Conservation (phyloP, 768 basidiomycete genomes). For the Phanerodontia chrysosporium region DNA sequence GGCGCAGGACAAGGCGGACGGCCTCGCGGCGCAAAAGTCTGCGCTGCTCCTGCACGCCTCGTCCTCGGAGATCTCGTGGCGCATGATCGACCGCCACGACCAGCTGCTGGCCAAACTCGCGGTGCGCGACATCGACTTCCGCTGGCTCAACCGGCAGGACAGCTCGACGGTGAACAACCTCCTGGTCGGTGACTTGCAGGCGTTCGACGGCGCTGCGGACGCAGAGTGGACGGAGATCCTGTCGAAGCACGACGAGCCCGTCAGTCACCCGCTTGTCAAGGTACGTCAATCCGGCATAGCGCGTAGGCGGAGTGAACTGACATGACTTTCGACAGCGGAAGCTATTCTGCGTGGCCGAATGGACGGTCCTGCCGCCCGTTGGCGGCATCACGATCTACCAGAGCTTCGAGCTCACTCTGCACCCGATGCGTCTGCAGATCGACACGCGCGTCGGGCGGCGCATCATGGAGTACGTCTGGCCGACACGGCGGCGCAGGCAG, state of each 20-base stretch:
- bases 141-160: conserved; percentile 84
- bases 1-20: conserved; percentile 71
- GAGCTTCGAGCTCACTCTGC: conserved; percentile 73
- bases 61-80: conserved; percentile 87
- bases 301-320: too few species aligned
- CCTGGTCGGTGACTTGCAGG: conserved; percentile 70
- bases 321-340: conserved; percentile 43
- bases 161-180: conserved; percentile 80
- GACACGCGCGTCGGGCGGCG: conserved; percentile 77
- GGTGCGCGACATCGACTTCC: conserved; percentile 73
- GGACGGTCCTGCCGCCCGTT: conserved; percentile 84
- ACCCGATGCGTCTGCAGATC: conserved; percentile 83
- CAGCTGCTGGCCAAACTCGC: conserved; percentile 82
- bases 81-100: conserved; percentile 72
- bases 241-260: conserved; percentile 68
- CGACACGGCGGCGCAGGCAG: conserved; percentile 46
- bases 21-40: conserved; percentile 68
- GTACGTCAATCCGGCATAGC: too few species aligned
- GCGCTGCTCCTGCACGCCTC: conserved; percentile 78
- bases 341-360: conserved; percentile 71
- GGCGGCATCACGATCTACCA: conserved; percentile 92
- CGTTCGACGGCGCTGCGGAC: conserved; percentile 79
- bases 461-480: conserved; percentile 89
- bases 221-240: conserved; percentile 88
- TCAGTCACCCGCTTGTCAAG: conserved; percentile 68